Evolutionary conservation across 2,329 filamentous ascomycete genomes (phyloP).

Genomic region (Huntiella savannae): DNA sequence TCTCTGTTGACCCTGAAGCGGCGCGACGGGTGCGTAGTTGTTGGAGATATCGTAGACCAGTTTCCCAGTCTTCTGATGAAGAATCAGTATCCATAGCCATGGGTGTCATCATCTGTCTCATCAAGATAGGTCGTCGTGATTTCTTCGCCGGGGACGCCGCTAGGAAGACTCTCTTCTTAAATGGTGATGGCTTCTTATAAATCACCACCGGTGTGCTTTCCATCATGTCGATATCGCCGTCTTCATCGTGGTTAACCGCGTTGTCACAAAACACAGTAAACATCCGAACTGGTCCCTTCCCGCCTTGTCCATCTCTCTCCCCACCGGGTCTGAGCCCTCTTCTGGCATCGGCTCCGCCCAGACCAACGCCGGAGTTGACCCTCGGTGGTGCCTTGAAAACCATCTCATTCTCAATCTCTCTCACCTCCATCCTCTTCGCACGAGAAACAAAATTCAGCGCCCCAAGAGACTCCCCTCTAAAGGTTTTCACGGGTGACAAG

Average conservation of each 20-base stretch:
- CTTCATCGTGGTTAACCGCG: too few species aligned
- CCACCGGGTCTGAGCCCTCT: conserved; percentile 55
- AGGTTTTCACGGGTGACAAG: conserved; percentile 74
- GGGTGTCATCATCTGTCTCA: neutral
- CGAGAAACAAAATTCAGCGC: conserved; percentile 89
- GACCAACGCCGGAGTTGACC: conserved; percentile 22
- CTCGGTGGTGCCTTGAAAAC: conserved; percentile 61
- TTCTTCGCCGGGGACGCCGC: conserved; percentile 8
- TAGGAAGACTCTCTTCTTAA: conserved; percentile 6
- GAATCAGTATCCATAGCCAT: conserved; percentile 28
- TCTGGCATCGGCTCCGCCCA: conserved; percentile 17
- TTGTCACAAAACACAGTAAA: conserved; percentile 72
- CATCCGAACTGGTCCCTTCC: conserved; percentile 50
- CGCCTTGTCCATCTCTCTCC: conserved; percentile 30
- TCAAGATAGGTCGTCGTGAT: conserved; percentile 1
- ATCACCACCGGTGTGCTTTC: too few species aligned
- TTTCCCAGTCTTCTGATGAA: conserved; percentile 44
- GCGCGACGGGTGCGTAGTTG: conserved; percentile 30
- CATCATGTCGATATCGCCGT: too few species aligned
- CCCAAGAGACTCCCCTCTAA: conserved; percentile 82
- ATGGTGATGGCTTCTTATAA: too few species aligned
- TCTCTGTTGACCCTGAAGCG: neutral
- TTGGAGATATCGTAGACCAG: conserved; percentile 67
- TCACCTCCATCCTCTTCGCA: conserved; percentile 88
- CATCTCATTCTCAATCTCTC: conserved; percentile 88